Evolutionary conservation across 2,329 filamentous ascomycete genomes (phyloP), one percentile per base, ranked within the genome.

Genomic region (Colletotrichum limetticola): DNA sequence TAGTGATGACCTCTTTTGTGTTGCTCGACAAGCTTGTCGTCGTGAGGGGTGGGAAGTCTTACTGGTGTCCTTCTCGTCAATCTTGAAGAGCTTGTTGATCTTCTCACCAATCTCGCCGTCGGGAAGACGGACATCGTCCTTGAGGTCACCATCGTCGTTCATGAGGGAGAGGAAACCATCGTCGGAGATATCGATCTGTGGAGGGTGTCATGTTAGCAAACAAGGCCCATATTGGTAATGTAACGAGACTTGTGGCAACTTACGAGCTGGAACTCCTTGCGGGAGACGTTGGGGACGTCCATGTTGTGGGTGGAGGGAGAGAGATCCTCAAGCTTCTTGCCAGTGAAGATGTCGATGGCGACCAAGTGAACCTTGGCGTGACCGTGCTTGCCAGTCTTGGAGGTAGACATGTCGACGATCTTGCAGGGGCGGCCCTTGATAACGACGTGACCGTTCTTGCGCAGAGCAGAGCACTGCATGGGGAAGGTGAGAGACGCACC

Each of bases 331-430:
- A 98, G 91, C 93, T 99, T 99, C 94, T 98, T 99, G 91, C 91
- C 91, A 78, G 95, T 99, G 93, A 99, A 99, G 90, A 99, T 98
- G 86, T 99, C 97, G 85, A 97, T 92, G 84, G 95, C 97, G 83
- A 98, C 93, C 81, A 99, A 89, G 89, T 99, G 96, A 86, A 99
- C 97, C 93, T 99, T 99, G 89, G 97, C 97, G 94, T 99, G 97
- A 87, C 97, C 97, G 94, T 99, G 97, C 95, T 99, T 99, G 89
- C 97, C 97, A 80, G 97, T 99, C 95, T 99, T 99, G 86, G 97
- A 99, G 90, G 97, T 99, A 80, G 95, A 98, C 97, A 99, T 99
- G 84, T 99, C 97, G 86, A 98, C 94, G 82, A 99, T 99, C 94
- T 98, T 99, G 95, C 97, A 99, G 82, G 97, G 97, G 82, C 97